Conservation (phyloP, 2,329 filamentous ascomycete genomes). For the Fusarium annulatum region DNA sequence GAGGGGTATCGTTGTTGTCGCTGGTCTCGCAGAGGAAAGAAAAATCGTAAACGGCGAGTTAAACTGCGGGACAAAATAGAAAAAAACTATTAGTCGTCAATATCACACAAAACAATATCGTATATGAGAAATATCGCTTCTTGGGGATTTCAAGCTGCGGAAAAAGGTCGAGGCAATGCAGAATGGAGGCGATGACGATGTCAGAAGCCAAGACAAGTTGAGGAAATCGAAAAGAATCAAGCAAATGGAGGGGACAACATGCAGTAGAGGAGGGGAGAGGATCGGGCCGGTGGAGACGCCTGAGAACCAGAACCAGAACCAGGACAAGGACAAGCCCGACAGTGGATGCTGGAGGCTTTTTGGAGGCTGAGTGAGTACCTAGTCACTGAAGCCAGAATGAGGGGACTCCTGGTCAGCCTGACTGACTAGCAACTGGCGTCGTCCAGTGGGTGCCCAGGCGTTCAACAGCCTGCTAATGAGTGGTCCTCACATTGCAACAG, state of each 20-base stretch:
- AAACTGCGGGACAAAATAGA: conserved; percentile 36
- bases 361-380: conserved; percentile 24
- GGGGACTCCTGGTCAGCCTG: conserved; percentile 41
- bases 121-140: conserved; percentile 21
- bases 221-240: conserved; percentile 42
- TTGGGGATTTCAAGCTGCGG: conserved; percentile 2
- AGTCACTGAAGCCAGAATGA: conserved; percentile 25
- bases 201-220: conserved; percentile 35
- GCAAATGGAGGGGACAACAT: conserved; percentile 38
- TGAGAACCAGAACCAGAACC: conserved; percentile 23
- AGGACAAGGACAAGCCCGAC: conserved; percentile 33
- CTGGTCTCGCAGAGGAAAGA: conserved; percentile 30
- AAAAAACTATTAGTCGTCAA: conserved; percentile 41
- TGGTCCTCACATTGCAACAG: conserved; percentile 21
- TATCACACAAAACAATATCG: conserved; percentile 25
- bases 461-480: conserved; percentile 39
- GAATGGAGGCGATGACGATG: conserved; percentile 42
- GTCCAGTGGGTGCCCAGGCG: conserved; percentile 39
- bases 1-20: conserved; percentile 39
- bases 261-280: conserved; percentile 38
- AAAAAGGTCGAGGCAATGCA: conserved; percentile 16
- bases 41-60: conserved; percentile 35
- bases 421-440: conserved; percentile 32
- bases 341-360: conserved; percentile 26
- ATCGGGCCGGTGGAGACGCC: conserved; percentile 40